A percentile compares a stretch with the other conserved stretches of the same genome.
Evolutionary conservation across 148 eudicot species (phyloP).

Genomic region (Chenopodium formosanum): DNA sequence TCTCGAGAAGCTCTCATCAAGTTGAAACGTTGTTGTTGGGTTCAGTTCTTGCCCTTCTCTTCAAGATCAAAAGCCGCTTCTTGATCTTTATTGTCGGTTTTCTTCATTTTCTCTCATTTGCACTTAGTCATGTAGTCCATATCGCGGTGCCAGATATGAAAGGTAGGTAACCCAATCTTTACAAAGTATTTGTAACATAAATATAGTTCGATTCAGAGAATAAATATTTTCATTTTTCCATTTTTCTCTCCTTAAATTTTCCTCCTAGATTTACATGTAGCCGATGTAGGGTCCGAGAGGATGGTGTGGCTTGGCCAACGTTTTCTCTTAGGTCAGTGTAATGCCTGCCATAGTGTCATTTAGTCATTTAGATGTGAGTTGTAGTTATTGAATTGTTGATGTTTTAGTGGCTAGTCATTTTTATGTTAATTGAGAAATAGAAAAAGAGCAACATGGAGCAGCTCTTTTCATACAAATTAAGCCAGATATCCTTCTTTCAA

Average conservation of each 20-base stretch:
- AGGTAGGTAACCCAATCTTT: constrained; percentile 51
- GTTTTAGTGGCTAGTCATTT: constrained; percentile 28
- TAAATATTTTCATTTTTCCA: constrained; percentile 31
- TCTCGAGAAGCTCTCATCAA: constrained; percentile 58
- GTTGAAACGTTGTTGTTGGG: constrained; percentile 58
- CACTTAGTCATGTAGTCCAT: constrained; percentile 35
- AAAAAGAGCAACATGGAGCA: constrained; percentile 6
- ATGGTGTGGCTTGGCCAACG: constrained; percentile 28
- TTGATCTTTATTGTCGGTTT: constrained; percentile 32
- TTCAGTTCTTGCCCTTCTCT: constrained; percentile 52
- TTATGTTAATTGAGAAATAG: constrained; percentile 19
- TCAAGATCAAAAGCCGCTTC: constrained; percentile 36
- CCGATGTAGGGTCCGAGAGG: constrained; percentile 19
- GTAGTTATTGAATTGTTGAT: constrained; percentile 21
- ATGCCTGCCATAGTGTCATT: constrained; percentile 19
- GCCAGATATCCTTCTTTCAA: neutral
- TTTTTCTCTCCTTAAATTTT: constrained; percentile 13
- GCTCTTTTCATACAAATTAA: constrained; percentile 6
- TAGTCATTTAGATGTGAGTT: constrained; percentile 22
- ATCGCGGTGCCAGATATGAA: constrained; percentile 38
- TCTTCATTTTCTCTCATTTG: constrained; percentile 20
- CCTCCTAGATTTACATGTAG: constrained; percentile 20
- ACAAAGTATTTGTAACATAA: constrained; percentile 73
- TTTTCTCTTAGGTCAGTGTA: constrained; percentile 18
- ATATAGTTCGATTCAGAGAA: constrained; percentile 68